Percentiles rank a stretch among this genome's conserved stretches.
phyloP scores from a whole-genome alignment of 768 basidiomycete genomes.

The Tephrocybe sp. region DNA sequence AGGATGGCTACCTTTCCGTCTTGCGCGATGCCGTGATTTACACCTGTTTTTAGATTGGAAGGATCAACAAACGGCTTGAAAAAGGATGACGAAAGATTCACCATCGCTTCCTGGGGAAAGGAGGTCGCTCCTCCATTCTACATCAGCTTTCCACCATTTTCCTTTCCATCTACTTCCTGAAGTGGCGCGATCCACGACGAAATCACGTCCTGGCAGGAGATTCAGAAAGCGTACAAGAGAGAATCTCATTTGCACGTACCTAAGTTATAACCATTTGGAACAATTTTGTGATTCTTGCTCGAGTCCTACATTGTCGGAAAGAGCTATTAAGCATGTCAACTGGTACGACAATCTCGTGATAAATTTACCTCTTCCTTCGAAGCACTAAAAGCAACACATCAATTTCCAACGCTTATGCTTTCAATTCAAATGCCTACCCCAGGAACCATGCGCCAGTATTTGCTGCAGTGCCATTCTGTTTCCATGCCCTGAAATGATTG shows the following conservation, averaged over 20 bases:
- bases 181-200: conserved; percentile 65
- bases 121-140: conserved; percentile 73
- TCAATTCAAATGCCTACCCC: conserved; percentile 40
- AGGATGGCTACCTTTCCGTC: conserved; percentile 81
- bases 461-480: conserved; percentile 74
- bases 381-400: conserved; percentile 38
- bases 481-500: conserved; percentile 88
- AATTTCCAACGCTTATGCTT: neutral
- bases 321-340: too few relatives aligned
- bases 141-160: conserved; percentile 71
- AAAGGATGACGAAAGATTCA: too few relatives aligned
- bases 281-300: conserved; percentile 67
- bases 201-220: conserved; percentile 57
- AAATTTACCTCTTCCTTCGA: conserved; percentile 63
- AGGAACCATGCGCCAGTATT: conserved; percentile 84
- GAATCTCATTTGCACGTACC: conserved; percentile 20
- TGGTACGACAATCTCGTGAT: neutral
- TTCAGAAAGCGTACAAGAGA: neutral
- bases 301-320: conserved; percentile 45
- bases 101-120: conserved; percentile 68
- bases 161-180: conserved; percentile 60
- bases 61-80: too few relatives aligned
- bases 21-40: conserved; percentile 79
- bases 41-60: conserved; percentile 40
- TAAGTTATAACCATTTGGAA: conserved; percentile 74